Conservation (phyloP, 345 rosid genomes). For the Gossypium bickii region DNA sequence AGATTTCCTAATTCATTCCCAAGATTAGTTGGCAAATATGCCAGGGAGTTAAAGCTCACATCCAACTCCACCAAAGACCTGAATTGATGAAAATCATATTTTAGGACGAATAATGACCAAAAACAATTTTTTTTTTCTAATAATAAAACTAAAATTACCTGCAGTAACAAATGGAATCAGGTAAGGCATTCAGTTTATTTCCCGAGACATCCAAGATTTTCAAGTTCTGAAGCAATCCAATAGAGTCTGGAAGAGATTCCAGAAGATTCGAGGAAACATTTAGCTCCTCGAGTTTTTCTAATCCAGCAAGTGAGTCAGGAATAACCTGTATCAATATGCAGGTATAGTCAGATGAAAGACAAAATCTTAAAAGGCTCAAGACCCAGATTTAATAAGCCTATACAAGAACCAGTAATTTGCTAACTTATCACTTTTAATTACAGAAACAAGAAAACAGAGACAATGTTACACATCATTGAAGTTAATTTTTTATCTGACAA, state of each 20-base stretch:
- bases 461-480: neutral
- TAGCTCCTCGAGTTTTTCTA: slow-evolving; percentile 70
- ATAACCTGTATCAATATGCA: slow-evolving; percentile 45
- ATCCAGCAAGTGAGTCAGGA: slow-evolving; percentile 89
- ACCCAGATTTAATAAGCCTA: neutral
- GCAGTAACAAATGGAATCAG: slow-evolving; percentile 75
- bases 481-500: neutral
- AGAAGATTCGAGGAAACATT: slow-evolving; percentile 69
- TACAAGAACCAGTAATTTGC: neutral
- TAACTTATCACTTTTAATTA: slow-evolving; percentile 1
- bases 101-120: slow-evolving; percentile 5
- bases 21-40: slow-evolving; percentile 63
- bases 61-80: slow-evolving; percentile 84
- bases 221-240: slow-evolving; percentile 63
- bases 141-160: slow-evolving; percentile 40
- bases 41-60: slow-evolving; percentile 72
- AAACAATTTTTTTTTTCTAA: neutral
- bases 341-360: slow-evolving; percentile 14
- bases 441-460: neutral
- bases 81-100: slow-evolving; percentile 11
- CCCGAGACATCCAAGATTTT: slow-evolving; percentile 64
- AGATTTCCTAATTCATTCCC: slow-evolving; percentile 71
- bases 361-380: neutral
- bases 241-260: slow-evolving; percentile 71
- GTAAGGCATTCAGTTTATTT: slow-evolving; percentile 68